Evolutionary conservation across 177 flowering plant species (phyloP), one percentile per base, ranked within the genome.

Genomic region (Telopea speciosissima): DNA sequence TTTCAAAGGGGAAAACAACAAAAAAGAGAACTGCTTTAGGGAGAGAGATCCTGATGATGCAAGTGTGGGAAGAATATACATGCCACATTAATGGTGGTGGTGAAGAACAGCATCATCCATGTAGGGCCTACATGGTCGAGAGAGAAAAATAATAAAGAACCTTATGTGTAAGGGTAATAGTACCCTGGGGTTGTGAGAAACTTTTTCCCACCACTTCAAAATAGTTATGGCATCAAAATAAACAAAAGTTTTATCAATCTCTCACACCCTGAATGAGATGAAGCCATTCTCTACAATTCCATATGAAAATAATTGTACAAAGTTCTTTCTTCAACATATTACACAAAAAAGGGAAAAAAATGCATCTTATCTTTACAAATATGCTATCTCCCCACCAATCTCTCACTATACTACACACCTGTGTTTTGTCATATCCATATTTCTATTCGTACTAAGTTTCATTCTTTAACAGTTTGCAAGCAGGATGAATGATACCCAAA

Each of bases 331-430:
- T 49, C 54, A 68, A 74, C 70, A 76, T 65, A 73, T 45, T 42
- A 73, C 61, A 73, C 66, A 65, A 75, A 77, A 74, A 28, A 3
- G 40, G 40, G 8, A 36, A 36, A 36, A 75, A 56, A 63, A 74
- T 72, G 67, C 72, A 73, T 65, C 69, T 36, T 63, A 68, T 81
- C 83, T 79, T 79, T 81, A 80, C 88, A 81, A 72, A 78, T 76
- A 75, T 75, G 62, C 81, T 81, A 71, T 62, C 62, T 71, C 68
- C 69, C 71, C 75, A 70, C 62, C 79, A 75, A 60, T 73, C 71
- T 60, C 66, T 72, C 73, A 63, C 61, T 78, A 79, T 77, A 73
- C 69, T 79, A 79, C 79, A 79, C 79, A 79, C 58, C 75, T 66
- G 66, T 77, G 67, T 54, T 75, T 72, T 58, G 54, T n/a, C 40